Conservation (phyloP, 441 rosid species). For the Flueggea neowawraea region DNA sequence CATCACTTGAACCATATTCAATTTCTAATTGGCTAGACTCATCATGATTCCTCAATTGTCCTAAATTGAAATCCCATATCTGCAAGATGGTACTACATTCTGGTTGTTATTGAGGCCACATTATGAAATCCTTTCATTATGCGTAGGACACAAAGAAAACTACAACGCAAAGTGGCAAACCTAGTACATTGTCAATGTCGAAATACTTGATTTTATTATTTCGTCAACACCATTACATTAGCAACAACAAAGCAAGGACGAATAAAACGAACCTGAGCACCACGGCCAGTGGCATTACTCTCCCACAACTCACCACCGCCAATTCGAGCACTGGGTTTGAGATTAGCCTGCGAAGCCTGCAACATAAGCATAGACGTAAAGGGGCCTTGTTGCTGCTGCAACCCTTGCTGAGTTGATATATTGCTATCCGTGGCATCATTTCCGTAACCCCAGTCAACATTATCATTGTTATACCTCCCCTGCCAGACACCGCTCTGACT, state of each 20-base stretch:
- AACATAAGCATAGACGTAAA: constrained; percentile 30
- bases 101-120: background rate
- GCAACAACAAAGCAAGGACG: no score
- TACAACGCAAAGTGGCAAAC: no score
- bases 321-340: constrained; percentile 15
- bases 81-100: constrained; percentile 24
- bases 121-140: background rate
- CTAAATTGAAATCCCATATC: constrained; percentile 91
- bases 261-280: constrained; percentile 34
- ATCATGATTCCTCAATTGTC: constrained; percentile 46
- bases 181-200: no score
- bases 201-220: no score
- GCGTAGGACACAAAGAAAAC: background rate
- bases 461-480: constrained; percentile 21
- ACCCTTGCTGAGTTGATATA: constrained; percentile 3
- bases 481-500: constrained; percentile 21
- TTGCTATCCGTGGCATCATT: constrained; percentile 8
- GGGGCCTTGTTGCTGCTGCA: constrained; percentile 20
- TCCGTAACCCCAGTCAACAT: constrained; percentile 17
- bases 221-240: no score
- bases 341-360: constrained; percentile 21
- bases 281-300: constrained; percentile 26
- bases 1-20: constrained; percentile 32
- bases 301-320: constrained; percentile 26
- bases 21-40: constrained; percentile 40